Evolutionary conservation across 768 basidiomycete species (phyloP), one percentile per base, ranked within the genome.

Genomic region (Kwoniella dejecticola): DNA sequence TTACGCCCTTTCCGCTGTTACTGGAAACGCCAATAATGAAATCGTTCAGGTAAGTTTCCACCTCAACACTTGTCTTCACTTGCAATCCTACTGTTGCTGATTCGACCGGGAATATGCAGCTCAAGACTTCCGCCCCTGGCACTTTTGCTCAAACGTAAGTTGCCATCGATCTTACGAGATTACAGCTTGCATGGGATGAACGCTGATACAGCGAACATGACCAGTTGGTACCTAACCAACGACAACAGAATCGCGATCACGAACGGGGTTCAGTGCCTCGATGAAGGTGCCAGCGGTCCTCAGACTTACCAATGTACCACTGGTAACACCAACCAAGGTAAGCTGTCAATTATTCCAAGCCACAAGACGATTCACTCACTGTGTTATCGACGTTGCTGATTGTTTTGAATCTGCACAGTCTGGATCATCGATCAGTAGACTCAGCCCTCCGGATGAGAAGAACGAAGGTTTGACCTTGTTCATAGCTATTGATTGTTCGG

Each of bases 271-370:
- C 73, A 75, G 54, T 79, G 77, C 57, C 64, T 75, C 29, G 71
- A 73, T 56, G 58, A 71, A 40, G 70, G 70, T 19, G 60, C 62
- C 48, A 62, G 53, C 23, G 70, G 67, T 13, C 56, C 61, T 12
- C 74, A 77, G 63, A 75, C 74, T 2, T 75, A 75, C 61, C 68
- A 76, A 60, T 78, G 77, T 52, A 73, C 72, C 12, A 70, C 72
- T 21, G 64, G 68, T 29, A 76, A 72, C 66, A 76, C 70, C 62
- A 76, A 79, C 54, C 77, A 79, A 54, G 47, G 70, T 71, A 36
- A 47, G 67, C 68, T 27, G 4, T n/a, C n/a, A n/a, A n/a, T n/a
- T n/a, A 47, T 42, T n/a, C 6, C 19, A 11, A 36, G 15, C 33
- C 7, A 36, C 33, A n/a, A n/a, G n/a, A n/a, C n/a, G n/a, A n/a